Evolutionary conservation across 2,329 filamentous ascomycete species (phyloP).

Genomic region (Microdochium bolleyi): DNA sequence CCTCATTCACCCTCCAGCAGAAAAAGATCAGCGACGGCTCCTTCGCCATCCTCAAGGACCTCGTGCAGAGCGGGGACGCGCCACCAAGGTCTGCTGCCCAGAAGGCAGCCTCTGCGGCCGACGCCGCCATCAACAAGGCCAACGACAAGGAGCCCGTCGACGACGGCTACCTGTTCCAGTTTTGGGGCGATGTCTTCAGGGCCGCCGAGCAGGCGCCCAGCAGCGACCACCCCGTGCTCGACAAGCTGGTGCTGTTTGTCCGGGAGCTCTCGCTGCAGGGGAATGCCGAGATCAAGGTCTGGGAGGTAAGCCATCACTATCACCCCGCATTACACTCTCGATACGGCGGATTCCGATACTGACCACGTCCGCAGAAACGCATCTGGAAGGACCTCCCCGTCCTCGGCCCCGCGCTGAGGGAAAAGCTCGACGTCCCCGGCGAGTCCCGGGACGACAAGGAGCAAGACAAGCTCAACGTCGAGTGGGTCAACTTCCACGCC

Average conservation of each 20-base stretch:
- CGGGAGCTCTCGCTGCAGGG: conserved; percentile 15
- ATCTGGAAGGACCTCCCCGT: conserved; percentile 17
- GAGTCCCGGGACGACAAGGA: conserved; percentile 1
- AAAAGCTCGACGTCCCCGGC: conserved; percentile 9
- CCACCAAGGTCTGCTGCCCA: not conserved
- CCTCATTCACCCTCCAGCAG: not conserved
- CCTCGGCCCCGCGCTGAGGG: conserved; percentile 12
- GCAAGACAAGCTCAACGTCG: conserved; percentile 1
- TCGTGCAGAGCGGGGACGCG: not conserved
- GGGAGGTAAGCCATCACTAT: conserved; percentile 12
- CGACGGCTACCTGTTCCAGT: conserved; percentile 13
- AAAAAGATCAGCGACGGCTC: not conserved
- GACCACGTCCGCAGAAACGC: conserved; percentile 5
- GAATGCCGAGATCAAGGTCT: conserved; percentile 12
- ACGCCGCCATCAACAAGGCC: not conserved
- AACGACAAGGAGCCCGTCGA: conserved; percentile 4
- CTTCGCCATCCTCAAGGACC: not conserved
- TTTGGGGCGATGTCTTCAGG: conserved; percentile 14
- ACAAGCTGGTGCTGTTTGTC: conserved; percentile 15
- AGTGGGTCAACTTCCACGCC: conserved; percentile 17
- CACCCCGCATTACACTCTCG: not conserved
- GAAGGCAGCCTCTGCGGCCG: not conserved
- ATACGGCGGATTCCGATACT: not conserved
- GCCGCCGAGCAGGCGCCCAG: conserved; percentile 14
- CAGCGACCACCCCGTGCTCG: conserved; percentile 13